Evolutionary conservation across 1,284 basidiomycete species (phyloP).

Genomic region (Trametes sp.): DNA sequence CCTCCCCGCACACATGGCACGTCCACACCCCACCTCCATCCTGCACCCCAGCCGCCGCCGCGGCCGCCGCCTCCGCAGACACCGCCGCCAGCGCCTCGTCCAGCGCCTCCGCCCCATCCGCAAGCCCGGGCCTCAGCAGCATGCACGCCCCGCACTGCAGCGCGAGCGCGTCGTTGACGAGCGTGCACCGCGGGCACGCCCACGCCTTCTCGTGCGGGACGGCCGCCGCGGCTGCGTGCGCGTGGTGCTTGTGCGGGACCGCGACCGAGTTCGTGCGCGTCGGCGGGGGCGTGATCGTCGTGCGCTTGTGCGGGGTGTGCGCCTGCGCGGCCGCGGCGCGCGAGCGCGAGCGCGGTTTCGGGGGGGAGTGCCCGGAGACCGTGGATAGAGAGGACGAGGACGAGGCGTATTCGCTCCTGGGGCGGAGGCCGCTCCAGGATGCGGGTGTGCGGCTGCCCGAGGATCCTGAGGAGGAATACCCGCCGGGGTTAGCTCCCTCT

Average conservation of each 20-base stretch:
- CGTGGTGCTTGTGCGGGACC: constrained; percentile 10
- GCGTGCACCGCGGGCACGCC: constrained; percentile 77
- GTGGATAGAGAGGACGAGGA: constrained; percentile 19
- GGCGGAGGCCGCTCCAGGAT: constrained; percentile 17
- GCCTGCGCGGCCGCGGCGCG: constrained; percentile 12
- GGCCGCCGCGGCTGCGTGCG: neutral
- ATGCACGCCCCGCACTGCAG: constrained; percentile 73
- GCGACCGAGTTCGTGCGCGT: constrained; percentile 25
- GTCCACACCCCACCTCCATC: constrained; percentile 60
- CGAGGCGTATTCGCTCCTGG: constrained; percentile 11
- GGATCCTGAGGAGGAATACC: constrained; percentile 11
- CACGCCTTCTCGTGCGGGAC: constrained; percentile 50
- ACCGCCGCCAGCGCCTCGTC: constrained; percentile 2
- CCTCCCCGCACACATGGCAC: constrained; percentile 73
- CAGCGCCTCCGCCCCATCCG: neutral
- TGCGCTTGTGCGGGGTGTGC: constrained; percentile 1
- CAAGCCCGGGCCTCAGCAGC: constrained; percentile 51
- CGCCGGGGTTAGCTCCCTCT: constrained; percentile 1
- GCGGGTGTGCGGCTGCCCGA: constrained; percentile 8
- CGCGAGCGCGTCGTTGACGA: constrained; percentile 61
- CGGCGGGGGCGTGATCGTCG: constrained; percentile 25
- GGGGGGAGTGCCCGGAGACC: constrained; percentile 12
- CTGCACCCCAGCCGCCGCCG: constrained; percentile 57
- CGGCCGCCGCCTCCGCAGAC: constrained; percentile 18
- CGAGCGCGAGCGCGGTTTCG: constrained; percentile 28